A percentile compares a stretch with the other conserved stretches of the same genome.
Conservation (phyloP, 2,329 filamentous ascomycete genomes). For the Cladosporium austrohemisphaericum region DNA sequence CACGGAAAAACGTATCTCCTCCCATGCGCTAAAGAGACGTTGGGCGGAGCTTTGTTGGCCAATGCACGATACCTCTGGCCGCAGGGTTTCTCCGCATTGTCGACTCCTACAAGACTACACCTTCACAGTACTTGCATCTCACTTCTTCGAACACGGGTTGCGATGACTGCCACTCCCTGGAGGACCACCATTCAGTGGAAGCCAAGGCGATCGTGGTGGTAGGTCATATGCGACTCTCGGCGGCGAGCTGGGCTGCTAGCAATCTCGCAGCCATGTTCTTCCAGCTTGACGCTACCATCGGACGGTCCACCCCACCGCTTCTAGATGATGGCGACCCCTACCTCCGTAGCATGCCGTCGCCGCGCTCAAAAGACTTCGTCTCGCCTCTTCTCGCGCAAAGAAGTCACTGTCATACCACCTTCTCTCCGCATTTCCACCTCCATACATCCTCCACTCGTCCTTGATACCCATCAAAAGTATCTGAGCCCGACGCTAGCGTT, state of each 20-base stretch:
- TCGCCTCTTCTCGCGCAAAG: background rate
- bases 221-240: no score
- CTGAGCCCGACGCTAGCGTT: conserved; percentile 6
- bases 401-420: background rate
- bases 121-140: background rate
- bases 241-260: no score
- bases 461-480: conserved; percentile 1
- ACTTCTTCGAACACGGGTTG: background rate
- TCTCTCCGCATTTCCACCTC: background rate
- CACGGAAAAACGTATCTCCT: conserved; percentile 14
- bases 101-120: background rate
- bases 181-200: background rate
- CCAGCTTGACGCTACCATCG: conserved; percentile 9
- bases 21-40: background rate
- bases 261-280: conserved; percentile 16
- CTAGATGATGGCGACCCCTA: conserved; percentile 2
- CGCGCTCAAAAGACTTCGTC: conserved; percentile 11
- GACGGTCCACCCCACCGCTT: conserved; percentile 14
- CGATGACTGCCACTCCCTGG: no score
- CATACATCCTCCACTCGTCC: conserved; percentile 1
- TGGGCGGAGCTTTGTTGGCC: conserved; percentile 5
- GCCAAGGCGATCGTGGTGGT: background rate
- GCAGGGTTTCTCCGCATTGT: conserved; percentile 9
- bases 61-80: background rate
- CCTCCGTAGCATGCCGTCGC: background rate